Evolutionary conservation across 1,284 basidiomycete genomes (phyloP).

Genomic region (Calocybe gambosa): DNA sequence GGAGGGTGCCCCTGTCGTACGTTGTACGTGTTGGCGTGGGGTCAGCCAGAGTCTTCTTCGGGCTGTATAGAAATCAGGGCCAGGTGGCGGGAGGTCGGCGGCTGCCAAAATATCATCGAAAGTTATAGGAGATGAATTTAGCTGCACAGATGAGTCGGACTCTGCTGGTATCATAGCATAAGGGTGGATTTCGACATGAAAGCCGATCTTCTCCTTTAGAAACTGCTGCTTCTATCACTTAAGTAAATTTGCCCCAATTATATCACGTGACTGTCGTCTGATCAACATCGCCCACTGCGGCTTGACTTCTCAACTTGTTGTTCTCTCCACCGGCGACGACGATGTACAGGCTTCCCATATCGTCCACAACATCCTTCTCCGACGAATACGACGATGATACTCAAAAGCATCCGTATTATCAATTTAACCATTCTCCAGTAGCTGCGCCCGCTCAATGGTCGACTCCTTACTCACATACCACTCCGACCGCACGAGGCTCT

Average conservation of each 20-base stretch:
- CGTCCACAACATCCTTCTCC: slow-evolving; percentile 48
- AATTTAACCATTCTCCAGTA: slow-evolving; percentile 28
- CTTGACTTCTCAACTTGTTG: slow-evolving; percentile 11
- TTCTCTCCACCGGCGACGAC: slow-evolving; percentile 26
- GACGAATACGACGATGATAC: slow-evolving; percentile 62
- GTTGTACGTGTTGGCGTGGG: slow-evolving; percentile 20
- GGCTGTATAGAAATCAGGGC: slow-evolving; percentile 54
- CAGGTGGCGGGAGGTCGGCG: slow-evolving; percentile 49
- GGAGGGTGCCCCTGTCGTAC: slow-evolving; percentile 23
- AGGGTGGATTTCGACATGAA: background rate
- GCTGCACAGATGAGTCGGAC: background rate
- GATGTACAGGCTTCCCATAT: slow-evolving; percentile 55
- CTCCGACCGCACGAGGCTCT: slow-evolving; percentile 26
- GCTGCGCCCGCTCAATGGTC: slow-evolving; percentile 64
- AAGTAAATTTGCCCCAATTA: slow-evolving; percentile 3
- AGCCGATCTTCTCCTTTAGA: background rate
- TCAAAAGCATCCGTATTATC: slow-evolving; percentile 46
- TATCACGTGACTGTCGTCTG: slow-evolving; percentile 14
- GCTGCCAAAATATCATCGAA: slow-evolving; percentile 37
- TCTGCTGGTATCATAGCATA: slow-evolving; percentile 2
- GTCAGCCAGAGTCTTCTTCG: slow-evolving; percentile 58
- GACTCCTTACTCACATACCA: slow-evolving; percentile 26
- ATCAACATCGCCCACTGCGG: slow-evolving; percentile 11
- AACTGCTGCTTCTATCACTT: too few relatives aligned
- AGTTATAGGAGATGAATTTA: slow-evolving; percentile 6